Base-by-base conservation (phyloP, 2,329 filamentous ascomycete species). In the Botrytis aclada region DNA sequence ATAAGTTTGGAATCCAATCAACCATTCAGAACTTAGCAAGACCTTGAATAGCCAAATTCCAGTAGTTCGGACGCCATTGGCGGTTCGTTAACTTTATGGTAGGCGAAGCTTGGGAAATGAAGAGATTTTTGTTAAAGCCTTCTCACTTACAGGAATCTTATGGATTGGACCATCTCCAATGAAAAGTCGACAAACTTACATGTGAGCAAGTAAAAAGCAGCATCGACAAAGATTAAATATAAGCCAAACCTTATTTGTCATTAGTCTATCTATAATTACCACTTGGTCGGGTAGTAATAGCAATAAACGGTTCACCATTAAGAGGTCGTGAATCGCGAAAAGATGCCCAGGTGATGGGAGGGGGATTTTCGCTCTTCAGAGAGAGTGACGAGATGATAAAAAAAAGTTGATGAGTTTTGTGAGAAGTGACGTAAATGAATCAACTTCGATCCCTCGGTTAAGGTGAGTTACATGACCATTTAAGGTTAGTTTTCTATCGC, bases 41-140 rank as follows among this genome's bases (percentile, higher is more conserved):
- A 67, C 64, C 65, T 67, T 41, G 65, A 37, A 67, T n/a, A 20
- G 34, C 9, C 29, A 16, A 10, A 41, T 41, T 37, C 65, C 65
- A 56, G 47, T 54, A 67, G 47, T 67, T 67, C 37, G 65, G 65
- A 56, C 18, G 25, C 47, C 65, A 54, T 67, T 22, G 47, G 34
- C n/a, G 34, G 41, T n/a, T n/a, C 8, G 34, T 56, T 56, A 16
- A 41, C 32, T 39, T 25, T 54, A 14, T 32, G 64, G 9, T n/a
- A n/a, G 64, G 64, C 64, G 45, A 51, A 47, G 9, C 10, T 51
- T 66, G 58, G 34, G 43, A 51, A 20, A 66, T 66, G 63, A 51
- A 66, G 63, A 66, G 47, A 66, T 51, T 54, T 66, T 56, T 54
- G 47, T 41, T 54, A 7, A 66, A 66, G 32, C n/a, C 43, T 66